Evolutionary conservation across 2,329 filamentous ascomycete genomes (phyloP), one percentile per base, ranked within the genome.

Genomic region (Davidsoniella virescens): DNA sequence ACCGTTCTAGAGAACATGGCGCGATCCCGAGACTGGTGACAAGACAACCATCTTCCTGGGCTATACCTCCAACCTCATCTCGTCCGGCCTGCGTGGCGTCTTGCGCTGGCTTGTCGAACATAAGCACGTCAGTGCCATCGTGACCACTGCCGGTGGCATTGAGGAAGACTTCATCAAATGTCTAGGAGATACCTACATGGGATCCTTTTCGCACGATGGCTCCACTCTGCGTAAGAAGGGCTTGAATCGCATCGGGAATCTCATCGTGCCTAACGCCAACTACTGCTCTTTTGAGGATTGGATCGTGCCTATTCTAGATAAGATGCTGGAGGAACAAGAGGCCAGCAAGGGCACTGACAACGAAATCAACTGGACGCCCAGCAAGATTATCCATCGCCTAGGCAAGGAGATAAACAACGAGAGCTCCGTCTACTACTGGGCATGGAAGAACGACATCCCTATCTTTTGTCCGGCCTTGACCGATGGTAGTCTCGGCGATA

Each of bases 121-220:
- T 68, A 82, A 80, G 55, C 88, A 96, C 62, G 80, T 98, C 55
- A 92, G 87, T 1, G 84, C 83, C 57, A 86, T 98, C 59, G 92
- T 98, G 54, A 94, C 92, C 20, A 94, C 92, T 0, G 92, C 92
- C 0, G 92, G 92, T 42, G 92, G 92, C 46, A 78, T 98, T 48
- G 92, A 98, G 65, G 92, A 98, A 64, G 92, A 98, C 65, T 80
- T 98, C 52, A 98, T 98, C 73, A 98, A 98, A 69, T 98, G 92
- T 59, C 79, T 98, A 2, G 92, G 84, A 9, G 82, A 87, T 48
- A 98, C 92, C 0, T 98, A 95, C 65, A 79, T 96, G 61, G 86
- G 87, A 42, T 81, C 84, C 1, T 98, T 96, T 67, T 77, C 74
- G 47, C 80, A 85, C 0, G 68, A 75, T 1, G 92, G 92, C 12